These are phyloP conservation scores for Parasarocladium wereldwijsianum DNA, from an alignment of 2,329 filamentous ascomycete genomes.

Conservation along the genomic window DNA sequence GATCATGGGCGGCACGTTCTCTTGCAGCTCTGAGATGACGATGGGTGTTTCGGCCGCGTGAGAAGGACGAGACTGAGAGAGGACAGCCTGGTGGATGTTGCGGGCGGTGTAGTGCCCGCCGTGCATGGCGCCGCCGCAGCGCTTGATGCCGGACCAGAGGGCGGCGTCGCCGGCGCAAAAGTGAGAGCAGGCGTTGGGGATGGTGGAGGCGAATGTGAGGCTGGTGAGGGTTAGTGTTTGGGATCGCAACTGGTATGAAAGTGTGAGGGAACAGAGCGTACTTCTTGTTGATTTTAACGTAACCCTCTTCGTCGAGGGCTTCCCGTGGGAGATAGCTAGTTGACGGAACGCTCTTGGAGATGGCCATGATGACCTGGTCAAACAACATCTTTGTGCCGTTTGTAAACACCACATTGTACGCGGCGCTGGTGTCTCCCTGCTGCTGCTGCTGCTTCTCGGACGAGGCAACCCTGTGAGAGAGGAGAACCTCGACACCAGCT, in stretches of 20 bases:
- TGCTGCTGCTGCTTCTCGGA: constrained; percentile 28
- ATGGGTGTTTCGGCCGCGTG: constrained; percentile 18
- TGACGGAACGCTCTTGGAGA: constrained; percentile 48
- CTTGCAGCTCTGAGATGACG: constrained; percentile 31
- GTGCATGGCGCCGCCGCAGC: constrained; percentile 62
- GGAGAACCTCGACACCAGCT: constrained; percentile 48
- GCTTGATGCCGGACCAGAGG: constrained; percentile 65
- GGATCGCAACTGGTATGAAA: neutral
- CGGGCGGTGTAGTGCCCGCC: constrained; percentile 51
- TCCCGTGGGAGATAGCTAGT: constrained; percentile 45
- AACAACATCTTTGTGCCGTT: constrained; percentile 45
- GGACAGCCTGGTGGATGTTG: constrained; percentile 52
- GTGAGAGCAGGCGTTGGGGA: constrained; percentile 45
- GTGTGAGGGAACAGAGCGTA: constrained; percentile 17
- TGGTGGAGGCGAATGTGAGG: constrained; percentile 35
- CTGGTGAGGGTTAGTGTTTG: constrained; percentile 15
- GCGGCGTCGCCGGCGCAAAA: constrained; percentile 58
- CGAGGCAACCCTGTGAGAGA: constrained; percentile 41
- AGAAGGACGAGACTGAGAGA: constrained; percentile 6
- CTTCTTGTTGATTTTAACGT: constrained; percentile 46
- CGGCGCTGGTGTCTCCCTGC: constrained; percentile 18
- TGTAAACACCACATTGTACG: constrained; percentile 39
- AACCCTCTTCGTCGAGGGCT: constrained; percentile 47
- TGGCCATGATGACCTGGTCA: constrained; percentile 54
- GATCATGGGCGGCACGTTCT: constrained; percentile 52